A percentile compares a stretch with the other conserved stretches of the same genome.
phyloP scores from a whole-genome alignment of 805 yeast genomes.

The Wickerhamiella allomyrinae region DNA sequence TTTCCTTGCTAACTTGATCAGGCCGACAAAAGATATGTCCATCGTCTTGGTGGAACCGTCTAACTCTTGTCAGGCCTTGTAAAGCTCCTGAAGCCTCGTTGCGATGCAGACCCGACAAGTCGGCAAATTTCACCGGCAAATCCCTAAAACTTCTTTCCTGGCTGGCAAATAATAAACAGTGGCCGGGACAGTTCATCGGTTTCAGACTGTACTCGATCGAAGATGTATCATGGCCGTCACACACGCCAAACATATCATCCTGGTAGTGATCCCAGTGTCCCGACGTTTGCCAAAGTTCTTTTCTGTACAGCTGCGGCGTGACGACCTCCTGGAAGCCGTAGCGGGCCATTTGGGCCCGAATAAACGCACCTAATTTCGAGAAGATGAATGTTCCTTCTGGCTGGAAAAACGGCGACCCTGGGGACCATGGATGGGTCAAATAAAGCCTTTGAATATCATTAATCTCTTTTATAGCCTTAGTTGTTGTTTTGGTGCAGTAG shows the following conservation, averaged over 20 bases:
- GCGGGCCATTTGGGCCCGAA: constrained; percentile 67
- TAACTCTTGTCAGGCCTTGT: constrained; percentile 80
- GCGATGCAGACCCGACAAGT: constrained; percentile 83
- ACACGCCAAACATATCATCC: constrained; percentile 87
- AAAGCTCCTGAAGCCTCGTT: constrained; percentile 93
- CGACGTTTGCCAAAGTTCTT: constrained; percentile 71
- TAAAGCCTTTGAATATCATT: constrained; percentile 62
- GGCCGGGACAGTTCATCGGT: constrained; percentile 67
- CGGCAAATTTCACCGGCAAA: constrained; percentile 71
- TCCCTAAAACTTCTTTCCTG: constrained; percentile 74
- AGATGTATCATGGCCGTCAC: constrained; percentile 29
- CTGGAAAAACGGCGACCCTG: constrained; percentile 82
- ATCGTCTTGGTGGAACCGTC: constrained; percentile 95
- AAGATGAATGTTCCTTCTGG: constrained; percentile 87
- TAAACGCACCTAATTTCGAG: constrained; percentile 62
- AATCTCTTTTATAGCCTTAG: constrained; percentile 23
- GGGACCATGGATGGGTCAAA: constrained; percentile 66
- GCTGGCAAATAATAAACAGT: constrained; percentile 66
- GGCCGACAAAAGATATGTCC: constrained; percentile 88
- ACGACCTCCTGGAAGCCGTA: constrained; percentile 86
- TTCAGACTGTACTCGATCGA: constrained; percentile 57
- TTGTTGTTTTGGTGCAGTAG: constrained; percentile 8
- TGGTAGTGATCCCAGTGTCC: constrained; percentile 95
- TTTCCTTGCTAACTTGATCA: constrained; percentile 64
- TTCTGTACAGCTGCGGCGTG: constrained; percentile 78